A percentile compares a stretch with the other conserved stretches of the same genome.
These are phyloP conservation scores for Dicorynia guianensis DNA, from an alignment of 306 rosid species.

Conservation along the genomic window DNA sequence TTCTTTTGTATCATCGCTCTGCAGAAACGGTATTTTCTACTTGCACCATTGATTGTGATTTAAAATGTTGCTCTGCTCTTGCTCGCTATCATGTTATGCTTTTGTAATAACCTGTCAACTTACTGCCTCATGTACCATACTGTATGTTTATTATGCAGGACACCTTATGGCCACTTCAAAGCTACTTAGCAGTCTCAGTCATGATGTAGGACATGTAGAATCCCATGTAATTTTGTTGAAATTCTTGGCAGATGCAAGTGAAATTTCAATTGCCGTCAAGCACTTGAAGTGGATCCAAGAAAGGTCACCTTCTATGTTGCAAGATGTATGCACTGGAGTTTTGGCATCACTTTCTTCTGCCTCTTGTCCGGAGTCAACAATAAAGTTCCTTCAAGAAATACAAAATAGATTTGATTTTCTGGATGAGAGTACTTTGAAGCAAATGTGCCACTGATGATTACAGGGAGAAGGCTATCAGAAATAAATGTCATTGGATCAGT, in stretches of 20 bases:
- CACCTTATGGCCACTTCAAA: slow-evolving; percentile 66
- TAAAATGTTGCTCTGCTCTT: background rate
- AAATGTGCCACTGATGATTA: slow-evolving; percentile 21
- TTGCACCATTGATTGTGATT: slow-evolving; percentile 20
- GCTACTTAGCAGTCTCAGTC: slow-evolving; percentile 60
- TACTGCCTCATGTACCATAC: slow-evolving; percentile 11
- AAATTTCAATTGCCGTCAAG: slow-evolving; percentile 60
- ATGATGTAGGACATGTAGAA: slow-evolving; percentile 48
- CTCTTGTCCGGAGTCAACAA: slow-evolving; percentile 54
- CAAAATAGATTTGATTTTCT: slow-evolving; percentile 47
- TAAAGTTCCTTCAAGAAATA: slow-evolving; percentile 62
- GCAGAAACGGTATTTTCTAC: slow-evolving; percentile 67
- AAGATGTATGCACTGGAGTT: slow-evolving; percentile 61
- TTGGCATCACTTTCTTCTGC: slow-evolving; percentile 70
- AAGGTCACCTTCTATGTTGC: slow-evolving; percentile 60
- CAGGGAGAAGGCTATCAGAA: slow-evolving; percentile 14
- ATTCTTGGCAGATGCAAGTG: slow-evolving; percentile 66
- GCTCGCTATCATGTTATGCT: background rate
- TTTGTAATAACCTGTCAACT: slow-evolving; percentile 1
- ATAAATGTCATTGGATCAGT: background rate
- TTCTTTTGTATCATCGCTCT: slow-evolving; percentile 57
- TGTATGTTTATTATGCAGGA: slow-evolving; percentile 59
- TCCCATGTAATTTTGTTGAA: slow-evolving; percentile 71
- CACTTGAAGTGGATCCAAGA: slow-evolving; percentile 68
- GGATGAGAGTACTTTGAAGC: slow-evolving; percentile 39